Conservation (phyloP, 2,329 filamentous ascomycete genomes). For the Claviceps fusiformis region DNA sequence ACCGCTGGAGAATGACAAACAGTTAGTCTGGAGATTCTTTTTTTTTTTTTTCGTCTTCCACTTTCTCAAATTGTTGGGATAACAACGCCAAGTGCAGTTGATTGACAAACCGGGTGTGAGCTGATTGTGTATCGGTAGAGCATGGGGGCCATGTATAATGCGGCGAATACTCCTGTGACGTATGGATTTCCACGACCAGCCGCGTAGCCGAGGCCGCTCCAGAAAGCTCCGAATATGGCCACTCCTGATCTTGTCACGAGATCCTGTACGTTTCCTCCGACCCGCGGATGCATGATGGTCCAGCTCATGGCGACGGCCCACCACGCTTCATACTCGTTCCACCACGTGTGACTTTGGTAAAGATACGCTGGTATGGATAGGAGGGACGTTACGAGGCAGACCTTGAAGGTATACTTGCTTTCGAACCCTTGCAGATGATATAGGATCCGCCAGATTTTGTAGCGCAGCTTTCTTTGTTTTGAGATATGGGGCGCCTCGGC, state of each 20-base stretch:
- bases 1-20: constrained; percentile 24
- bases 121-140: constrained; percentile 42
- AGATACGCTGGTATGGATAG: constrained; percentile 43
- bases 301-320: constrained; percentile 45
- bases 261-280: constrained; percentile 45
- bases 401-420: constrained; percentile 43
- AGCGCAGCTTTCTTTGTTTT: constrained; percentile 26
- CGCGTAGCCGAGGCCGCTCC: constrained; percentile 38
- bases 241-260: constrained; percentile 36
- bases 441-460: constrained; percentile 33
- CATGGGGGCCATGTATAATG: constrained; percentile 46
- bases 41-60: no score
- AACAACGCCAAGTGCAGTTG: no score
- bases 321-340: constrained; percentile 41
- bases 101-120: constrained; percentile 29
- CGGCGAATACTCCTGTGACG: constrained; percentile 40
- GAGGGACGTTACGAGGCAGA: constrained; percentile 34
- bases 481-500: constrained; percentile 9
- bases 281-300: constrained; percentile 36
- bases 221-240: constrained; percentile 37
- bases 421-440: constrained; percentile 44
- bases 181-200: constrained; percentile 39
- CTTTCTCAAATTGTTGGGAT: no score
- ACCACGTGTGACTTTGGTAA: constrained; percentile 31
- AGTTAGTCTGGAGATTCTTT: neutral